Evolutionary conservation across 179 eudicot species (phyloP).

Genomic region (Patellifolia procumbens): DNA sequence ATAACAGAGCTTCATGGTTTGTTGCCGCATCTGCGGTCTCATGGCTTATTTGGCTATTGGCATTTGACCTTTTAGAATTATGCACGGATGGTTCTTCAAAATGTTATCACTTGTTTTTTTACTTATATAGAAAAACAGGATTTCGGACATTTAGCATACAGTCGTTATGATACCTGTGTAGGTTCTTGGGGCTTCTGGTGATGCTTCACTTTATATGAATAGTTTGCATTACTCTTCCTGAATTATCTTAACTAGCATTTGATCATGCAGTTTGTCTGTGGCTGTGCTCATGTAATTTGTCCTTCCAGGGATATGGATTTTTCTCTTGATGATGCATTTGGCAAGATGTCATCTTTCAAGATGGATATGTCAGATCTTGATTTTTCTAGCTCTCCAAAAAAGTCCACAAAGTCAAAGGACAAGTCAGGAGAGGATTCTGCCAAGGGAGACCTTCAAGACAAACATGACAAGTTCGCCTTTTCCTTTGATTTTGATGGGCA

Average conservation of each 20-base stretch:
- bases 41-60: too few species aligned
- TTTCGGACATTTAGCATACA: neutral
- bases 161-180: neutral
- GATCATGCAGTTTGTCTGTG: neutral
- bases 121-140: neutral
- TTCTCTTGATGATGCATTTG: conserved; percentile 69
- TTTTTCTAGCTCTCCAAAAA: conserved; percentile 59
- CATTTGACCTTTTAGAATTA: neutral
- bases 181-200: neutral
- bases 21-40: neutral
- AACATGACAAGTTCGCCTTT: conserved; percentile 50
- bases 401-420: conserved; percentile 50
- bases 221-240: conserved; percentile 12
- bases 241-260: neutral
- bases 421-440: conserved; percentile 49
- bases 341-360: conserved; percentile 74
- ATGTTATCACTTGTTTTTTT: neutral
- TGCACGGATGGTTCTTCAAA: neutral
- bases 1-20: neutral
- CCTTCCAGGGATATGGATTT: conserved; percentile 79
- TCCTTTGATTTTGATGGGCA: conserved; percentile 77
- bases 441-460: conserved; percentile 40
- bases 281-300: conserved; percentile 11
- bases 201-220: neutral
- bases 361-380: conserved; percentile 72